Evolutionary conservation across 2,329 filamentous ascomycete genomes (phyloP).

Genomic region (Ophiostoma fasciatum): DNA sequence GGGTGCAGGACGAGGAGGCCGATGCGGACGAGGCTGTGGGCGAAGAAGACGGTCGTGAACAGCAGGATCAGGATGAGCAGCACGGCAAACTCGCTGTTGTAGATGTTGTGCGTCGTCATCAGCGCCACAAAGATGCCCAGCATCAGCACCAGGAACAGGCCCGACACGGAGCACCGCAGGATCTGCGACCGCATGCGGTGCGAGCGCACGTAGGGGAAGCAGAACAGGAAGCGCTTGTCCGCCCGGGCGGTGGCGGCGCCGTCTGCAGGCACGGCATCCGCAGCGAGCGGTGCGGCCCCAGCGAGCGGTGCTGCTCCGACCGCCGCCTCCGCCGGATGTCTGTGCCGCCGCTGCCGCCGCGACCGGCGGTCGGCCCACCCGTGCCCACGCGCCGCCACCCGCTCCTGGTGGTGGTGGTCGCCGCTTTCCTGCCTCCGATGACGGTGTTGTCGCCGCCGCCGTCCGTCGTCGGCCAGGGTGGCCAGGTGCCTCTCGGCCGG

Average conservation of each 20-base stretch:
- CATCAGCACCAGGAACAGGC: conserved; percentile 42
- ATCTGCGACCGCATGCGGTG: conserved; percentile 38
- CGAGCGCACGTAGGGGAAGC: conserved; percentile 41
- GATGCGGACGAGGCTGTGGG: conserved; percentile 60
- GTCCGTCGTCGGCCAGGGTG: conserved; percentile 25
- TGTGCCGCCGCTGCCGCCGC: conserved; percentile 2
- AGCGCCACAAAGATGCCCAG: conserved; percentile 57
- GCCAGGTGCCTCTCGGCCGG: conserved; percentile 34
- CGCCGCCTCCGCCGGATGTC: conserved; percentile 4
- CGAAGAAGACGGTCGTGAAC: conserved; percentile 62
- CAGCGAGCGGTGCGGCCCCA: too few relatives aligned
- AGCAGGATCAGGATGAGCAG: conserved; percentile 67
- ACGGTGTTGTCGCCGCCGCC: conserved; percentile 17
- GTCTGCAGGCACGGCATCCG: too few relatives aligned
- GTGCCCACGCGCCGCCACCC: too few relatives aligned
- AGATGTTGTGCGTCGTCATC: conserved; percentile 47
- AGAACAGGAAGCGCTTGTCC: conserved; percentile 32
- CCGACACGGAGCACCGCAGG: conserved; percentile 49
- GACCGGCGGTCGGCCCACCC: too few relatives aligned
- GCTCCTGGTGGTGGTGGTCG: too few relatives aligned
- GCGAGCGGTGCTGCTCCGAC: not conserved
- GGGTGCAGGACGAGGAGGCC: conserved; percentile 48
- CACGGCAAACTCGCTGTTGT: conserved; percentile 60
- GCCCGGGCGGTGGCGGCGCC: too few relatives aligned
- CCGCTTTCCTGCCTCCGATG: not conserved